Conservation (phyloP, 345 rosid genomes). For the Salix koriyanagi region DNA sequence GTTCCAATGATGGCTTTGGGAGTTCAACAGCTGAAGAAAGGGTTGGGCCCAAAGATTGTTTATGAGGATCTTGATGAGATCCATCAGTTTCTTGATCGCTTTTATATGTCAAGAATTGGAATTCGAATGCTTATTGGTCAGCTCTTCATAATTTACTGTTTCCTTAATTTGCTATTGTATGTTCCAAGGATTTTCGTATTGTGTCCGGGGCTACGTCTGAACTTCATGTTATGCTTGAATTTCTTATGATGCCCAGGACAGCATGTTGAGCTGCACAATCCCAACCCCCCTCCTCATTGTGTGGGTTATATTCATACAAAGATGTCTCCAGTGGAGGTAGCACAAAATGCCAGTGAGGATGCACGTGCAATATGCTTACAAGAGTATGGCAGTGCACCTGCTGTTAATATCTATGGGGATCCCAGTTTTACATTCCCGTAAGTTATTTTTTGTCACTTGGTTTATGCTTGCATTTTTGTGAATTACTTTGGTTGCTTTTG, state of each 20-base stretch:
- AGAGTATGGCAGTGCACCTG: conserved; percentile 91
- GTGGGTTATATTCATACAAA: conserved; percentile 89
- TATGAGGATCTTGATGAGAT: conserved; percentile 73
- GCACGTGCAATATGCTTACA: conserved; percentile 77
- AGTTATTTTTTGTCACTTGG: conserved; percentile 25
- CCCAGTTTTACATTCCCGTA: conserved; percentile 90
- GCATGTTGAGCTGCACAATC: conserved; percentile 98
- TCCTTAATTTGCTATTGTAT: not conserved
- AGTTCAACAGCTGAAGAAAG: conserved; percentile 91
- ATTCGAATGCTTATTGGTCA: conserved; percentile 91
- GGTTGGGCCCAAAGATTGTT: conserved; percentile 40
- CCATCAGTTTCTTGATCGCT: conserved; percentile 90
- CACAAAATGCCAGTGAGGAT: conserved; percentile 82
- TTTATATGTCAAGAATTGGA: conserved; percentile 90
- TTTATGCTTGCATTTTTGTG: not conserved
- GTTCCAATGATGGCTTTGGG: conserved; percentile 97
- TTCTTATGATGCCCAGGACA: conserved; percentile 66
- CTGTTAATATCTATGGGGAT: conserved; percentile 76
- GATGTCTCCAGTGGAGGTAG: conserved; percentile 94
- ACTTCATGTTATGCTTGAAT: not conserved
- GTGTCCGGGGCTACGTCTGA: not conserved
- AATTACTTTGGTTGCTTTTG: not conserved
- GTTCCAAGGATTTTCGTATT: not conserved
- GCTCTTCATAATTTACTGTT: conserved; percentile 15
- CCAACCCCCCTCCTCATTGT: conserved; percentile 70